A percentile compares a stretch with the other conserved stretches of the same genome.
Evolutionary conservation across 306 rosid genomes (phyloP).

Genomic region (Castanea mollissima): DNA sequence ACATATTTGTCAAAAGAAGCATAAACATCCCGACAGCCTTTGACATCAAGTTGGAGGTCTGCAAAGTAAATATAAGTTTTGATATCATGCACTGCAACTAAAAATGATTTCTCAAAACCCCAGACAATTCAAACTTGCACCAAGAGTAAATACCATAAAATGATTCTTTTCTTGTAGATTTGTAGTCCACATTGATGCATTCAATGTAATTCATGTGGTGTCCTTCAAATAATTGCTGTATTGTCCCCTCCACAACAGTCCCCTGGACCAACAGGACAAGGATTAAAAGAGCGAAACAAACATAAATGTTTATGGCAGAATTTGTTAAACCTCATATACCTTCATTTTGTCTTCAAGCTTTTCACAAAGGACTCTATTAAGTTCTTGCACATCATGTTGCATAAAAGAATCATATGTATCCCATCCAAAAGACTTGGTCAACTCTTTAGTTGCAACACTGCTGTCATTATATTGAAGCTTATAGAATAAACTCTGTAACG

Average conservation of each 20-base stretch:
- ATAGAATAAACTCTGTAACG: constrained; percentile 89
- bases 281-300: constrained; percentile 20
- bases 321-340: constrained; percentile 44
- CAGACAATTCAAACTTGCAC: constrained; percentile 12
- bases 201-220: constrained; percentile 96
- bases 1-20: constrained; percentile 94
- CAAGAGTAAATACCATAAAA: constrained; percentile 69
- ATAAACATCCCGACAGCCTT: constrained; percentile 90
- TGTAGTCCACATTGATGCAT: constrained; percentile 86
- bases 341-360: constrained; percentile 96
- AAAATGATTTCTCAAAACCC: background rate
- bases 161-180: constrained; percentile 92
- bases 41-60: constrained; percentile 97
- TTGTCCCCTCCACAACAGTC: constrained; percentile 97
- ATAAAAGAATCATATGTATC: constrained; percentile 87
- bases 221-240: constrained; percentile 91
- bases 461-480: constrained; percentile 85
- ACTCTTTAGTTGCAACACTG: constrained; percentile 90
- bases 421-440: constrained; percentile 97
- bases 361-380: constrained; percentile 92
- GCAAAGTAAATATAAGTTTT: constrained; percentile 14
- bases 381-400: constrained; percentile 99
- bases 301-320: constrained; percentile 1
- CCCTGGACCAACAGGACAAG: constrained; percentile 55
- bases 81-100: constrained; percentile 13